Evolutionary conservation across 306 rosid genomes (phyloP), one percentile per base, ranked within the genome.

Genomic region (Bauhinia variegata): DNA sequence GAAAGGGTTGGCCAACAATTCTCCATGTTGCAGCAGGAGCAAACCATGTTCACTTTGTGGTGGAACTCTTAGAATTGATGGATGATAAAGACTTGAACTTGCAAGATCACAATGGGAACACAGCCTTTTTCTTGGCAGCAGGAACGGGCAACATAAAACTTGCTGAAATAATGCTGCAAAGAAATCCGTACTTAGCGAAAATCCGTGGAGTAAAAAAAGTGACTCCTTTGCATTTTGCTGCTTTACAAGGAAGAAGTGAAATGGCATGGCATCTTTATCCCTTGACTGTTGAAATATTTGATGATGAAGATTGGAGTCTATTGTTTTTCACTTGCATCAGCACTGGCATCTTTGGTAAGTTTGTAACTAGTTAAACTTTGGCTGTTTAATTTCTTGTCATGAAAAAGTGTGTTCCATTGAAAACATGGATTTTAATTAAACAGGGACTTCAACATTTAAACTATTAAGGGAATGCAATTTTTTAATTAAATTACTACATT

Each of bases 41-140:
- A 3, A 38, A 52, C 47, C 70, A 64, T 3, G 41, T 48, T 16
- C 44, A 47, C 11, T 64, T 64, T 15, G 58, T 64, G 32, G 17
- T 33, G 14, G 70, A 65, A 13, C 17, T 65, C 1, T 17, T 65
- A 3, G 11, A 36, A 10, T 6, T 65, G 34, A 49, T 65, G 17
- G 7, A 65, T 17, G 17, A 5, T 6, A 3, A 1, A 0, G 65
- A 13, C 49, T 57, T 69, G 66, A 30, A 2, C 32, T 48, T 71
- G 54, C 59, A 54, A 65, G 84, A 80, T 38, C 0, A 0, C 3
- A 70, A 33, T 1, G 78, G 75, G 2, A 70, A 80, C 37, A 71
- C 84, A 7, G 78, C 84, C 0, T 80, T 80, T 6, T 60, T 54
- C 55, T 65, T 75, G 6, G 84, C 80, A 39, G 84, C 56, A 6